A percentile compares a stretch with the other conserved stretches of the same genome.
Evolutionary conservation across 2,329 filamentous ascomycete species (phyloP).

Genomic region (Lachnellula occidentalis): DNA sequence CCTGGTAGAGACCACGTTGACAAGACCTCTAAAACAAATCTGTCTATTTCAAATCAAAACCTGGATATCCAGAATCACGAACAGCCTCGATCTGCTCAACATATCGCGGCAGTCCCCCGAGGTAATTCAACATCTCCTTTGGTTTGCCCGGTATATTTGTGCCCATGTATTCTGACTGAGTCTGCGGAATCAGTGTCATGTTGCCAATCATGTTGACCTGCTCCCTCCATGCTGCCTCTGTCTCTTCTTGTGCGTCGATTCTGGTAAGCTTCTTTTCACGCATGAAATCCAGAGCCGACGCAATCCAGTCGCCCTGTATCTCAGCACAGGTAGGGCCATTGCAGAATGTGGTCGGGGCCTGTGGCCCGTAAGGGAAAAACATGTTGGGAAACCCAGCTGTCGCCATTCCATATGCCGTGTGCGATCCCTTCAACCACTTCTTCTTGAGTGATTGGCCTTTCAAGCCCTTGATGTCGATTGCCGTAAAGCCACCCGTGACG

Average conservation of each 20-base stretch:
- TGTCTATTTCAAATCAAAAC: neutral
- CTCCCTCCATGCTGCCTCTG: slow-evolving; percentile 29
- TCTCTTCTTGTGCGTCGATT: slow-evolving; percentile 30
- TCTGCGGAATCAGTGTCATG: slow-evolving; percentile 28
- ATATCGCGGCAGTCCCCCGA: neutral
- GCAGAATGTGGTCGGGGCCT: slow-evolving; percentile 16
- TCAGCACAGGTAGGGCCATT: slow-evolving; percentile 37
- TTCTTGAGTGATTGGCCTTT: slow-evolving; percentile 29
- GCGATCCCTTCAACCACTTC: slow-evolving; percentile 30
- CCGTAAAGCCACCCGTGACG: slow-evolving; percentile 30
- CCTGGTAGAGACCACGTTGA: too few species aligned
- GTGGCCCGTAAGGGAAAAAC: slow-evolving; percentile 41
- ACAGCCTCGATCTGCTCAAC: neutral
- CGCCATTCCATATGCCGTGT: slow-evolving; percentile 36
- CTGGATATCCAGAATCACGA: neutral
- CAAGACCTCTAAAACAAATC: too few species aligned
- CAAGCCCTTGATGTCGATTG: slow-evolving; percentile 30
- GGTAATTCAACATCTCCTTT: neutral
- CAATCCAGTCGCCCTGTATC: slow-evolving; percentile 36
- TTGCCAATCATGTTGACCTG: slow-evolving; percentile 27
- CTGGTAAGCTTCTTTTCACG: slow-evolving; percentile 26
- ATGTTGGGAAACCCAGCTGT: slow-evolving; percentile 42
- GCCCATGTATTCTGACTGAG: slow-evolving; percentile 37
- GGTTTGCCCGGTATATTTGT: neutral
- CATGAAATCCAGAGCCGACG: slow-evolving; percentile 29